A percentile compares a stretch with the other conserved stretches of the same genome.
Conservation (phyloP, 1,139 yeast genomes). For the Hyphopichia fennica region DNA sequence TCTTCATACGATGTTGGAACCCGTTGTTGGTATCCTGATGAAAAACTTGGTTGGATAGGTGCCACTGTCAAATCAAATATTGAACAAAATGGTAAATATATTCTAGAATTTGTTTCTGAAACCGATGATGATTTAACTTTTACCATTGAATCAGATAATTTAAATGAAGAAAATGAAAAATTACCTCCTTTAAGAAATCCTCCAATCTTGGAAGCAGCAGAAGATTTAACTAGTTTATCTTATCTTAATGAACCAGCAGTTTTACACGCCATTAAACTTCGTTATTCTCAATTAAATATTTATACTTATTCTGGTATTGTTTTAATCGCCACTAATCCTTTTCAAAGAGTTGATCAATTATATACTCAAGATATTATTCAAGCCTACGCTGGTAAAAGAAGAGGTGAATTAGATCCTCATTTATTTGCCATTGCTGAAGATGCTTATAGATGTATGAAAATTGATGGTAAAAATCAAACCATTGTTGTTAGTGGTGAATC, state of each 20-base stretch:
- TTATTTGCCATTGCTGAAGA: conserved; percentile 97
- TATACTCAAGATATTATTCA: conserved; percentile 91
- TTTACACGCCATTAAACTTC: conserved; percentile 85
- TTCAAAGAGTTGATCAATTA: conserved; percentile 85
- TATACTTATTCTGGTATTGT: conserved; percentile 98
- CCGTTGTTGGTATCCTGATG: conserved; percentile 96
- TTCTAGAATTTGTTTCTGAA: conserved; percentile 63
- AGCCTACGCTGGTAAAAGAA: conserved; percentile 86
- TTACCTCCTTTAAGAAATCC: conserved; percentile 90
- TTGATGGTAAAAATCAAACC: conserved; percentile 83
- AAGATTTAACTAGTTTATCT: conserved; percentile 88
- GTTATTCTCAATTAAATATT: conserved; percentile 86
- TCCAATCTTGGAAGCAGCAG: conserved; percentile 89
- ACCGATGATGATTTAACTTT: conserved; percentile 50
- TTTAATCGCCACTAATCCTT: conserved; percentile 94
- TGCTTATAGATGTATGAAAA: conserved; percentile 94
- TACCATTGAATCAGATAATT: conserved; percentile 52
- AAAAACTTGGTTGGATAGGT: conserved; percentile 87
- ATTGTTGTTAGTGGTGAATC: conserved; percentile 97
- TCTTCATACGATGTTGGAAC: conserved; percentile 42
- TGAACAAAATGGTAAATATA: conserved; percentile 52
- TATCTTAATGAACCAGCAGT: conserved; percentile 96
- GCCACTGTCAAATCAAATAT: conserved; percentile 67
- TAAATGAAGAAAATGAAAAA: conserved; percentile 51
- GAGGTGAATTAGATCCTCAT: conserved; percentile 97